These are phyloP conservation scores for Nicotiana tabacum DNA, from an alignment of 257 asterid species.

Conservation along the genomic window DNA sequence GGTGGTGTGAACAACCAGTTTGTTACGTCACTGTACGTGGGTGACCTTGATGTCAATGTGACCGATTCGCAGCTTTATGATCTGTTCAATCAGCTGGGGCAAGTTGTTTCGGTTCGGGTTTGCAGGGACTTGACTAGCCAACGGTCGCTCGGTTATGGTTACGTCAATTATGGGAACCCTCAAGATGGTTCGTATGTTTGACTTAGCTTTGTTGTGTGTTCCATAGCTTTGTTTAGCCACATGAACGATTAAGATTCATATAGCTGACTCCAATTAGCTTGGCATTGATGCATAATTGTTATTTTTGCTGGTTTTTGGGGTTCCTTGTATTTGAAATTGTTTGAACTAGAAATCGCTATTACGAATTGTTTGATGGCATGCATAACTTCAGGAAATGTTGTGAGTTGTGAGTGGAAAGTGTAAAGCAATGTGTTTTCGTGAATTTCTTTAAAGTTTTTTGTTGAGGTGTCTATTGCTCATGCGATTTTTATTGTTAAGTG, in stretches of 20 bases:
- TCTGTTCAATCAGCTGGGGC: conserved; percentile 78
- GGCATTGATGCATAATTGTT: background rate
- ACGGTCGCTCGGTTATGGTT: conserved; percentile 84
- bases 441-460: background rate
- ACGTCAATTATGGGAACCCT: conserved; percentile 71
- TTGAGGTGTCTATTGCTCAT: background rate
- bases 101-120: conserved; percentile 91
- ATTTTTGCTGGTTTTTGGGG: background rate
- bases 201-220: background rate
- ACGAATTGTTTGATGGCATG: background rate
- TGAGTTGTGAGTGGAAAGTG: background rate
- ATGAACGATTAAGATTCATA: background rate
- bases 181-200: conserved; percentile 57
- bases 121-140: conserved; percentile 76
- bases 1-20: conserved; percentile 40
- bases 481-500: background rate
- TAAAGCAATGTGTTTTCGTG: background rate
- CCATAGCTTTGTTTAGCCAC: background rate
- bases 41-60: conserved; percentile 76
- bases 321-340: background rate
- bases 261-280: background rate
- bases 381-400: background rate
- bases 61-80: conserved; percentile 84
- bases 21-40: conserved; percentile 84
- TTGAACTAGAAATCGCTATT: background rate